A percentile compares a stretch with the other conserved stretches of the same genome.
Conservation (phyloP, 2,329 filamentous ascomycete genomes). For the Chalaropsis thielavioides region DNA sequence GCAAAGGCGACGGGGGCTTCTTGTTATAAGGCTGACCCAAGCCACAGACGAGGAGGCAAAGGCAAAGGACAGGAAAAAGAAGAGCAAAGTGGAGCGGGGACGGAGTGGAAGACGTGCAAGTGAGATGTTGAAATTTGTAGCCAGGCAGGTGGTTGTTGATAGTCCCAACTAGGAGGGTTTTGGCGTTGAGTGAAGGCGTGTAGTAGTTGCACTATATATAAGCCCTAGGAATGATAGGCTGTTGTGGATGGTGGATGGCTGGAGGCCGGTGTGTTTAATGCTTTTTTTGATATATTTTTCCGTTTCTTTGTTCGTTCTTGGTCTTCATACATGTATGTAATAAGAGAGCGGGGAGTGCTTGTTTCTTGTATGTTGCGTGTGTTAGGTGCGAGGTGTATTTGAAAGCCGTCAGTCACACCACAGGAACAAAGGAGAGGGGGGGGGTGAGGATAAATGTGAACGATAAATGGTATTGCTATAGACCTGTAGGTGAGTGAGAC, state of each 20-base stretch:
- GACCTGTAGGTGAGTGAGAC: background rate
- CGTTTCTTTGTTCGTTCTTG: background rate
- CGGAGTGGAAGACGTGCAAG: background rate
- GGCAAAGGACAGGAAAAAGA: background rate
- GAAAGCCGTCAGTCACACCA: slow-evolving; percentile 2
- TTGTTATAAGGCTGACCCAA: background rate
- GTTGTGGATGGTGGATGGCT: background rate
- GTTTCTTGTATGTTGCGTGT: background rate
- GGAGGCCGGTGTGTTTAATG: background rate
- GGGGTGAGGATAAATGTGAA: background rate
- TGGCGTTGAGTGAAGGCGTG: background rate
- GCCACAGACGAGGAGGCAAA: background rate
- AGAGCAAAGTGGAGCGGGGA: background rate
- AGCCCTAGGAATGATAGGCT: background rate
- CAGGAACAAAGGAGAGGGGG: slow-evolving; percentile 2
- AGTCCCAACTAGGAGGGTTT: background rate
- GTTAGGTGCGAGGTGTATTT: background rate
- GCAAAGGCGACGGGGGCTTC: background rate
- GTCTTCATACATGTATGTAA: background rate
- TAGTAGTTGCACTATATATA: background rate
- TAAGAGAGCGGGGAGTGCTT: background rate
- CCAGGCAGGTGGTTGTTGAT: background rate
- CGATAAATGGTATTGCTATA: slow-evolving; percentile 2
- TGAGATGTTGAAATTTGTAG: background rate
- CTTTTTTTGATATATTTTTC: background rate